Base-by-base conservation (phyloP, 1,139 yeast species). In the Kurtzmaniella quercitrusa region DNA sequence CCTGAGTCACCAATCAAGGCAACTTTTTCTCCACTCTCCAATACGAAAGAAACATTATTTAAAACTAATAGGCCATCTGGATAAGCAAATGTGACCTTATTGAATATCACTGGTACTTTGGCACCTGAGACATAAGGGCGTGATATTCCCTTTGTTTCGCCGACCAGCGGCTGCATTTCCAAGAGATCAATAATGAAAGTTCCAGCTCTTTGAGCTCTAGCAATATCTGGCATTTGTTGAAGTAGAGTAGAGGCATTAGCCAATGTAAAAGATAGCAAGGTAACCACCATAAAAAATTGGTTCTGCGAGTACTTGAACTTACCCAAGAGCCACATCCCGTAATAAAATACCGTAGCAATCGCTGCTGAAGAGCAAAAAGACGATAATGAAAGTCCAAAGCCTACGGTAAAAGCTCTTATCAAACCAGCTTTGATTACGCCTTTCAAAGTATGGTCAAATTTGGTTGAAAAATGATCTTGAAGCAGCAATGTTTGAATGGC, bases 1-100 rank as follows among this genome's bases (percentile, higher is more conserved):
- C 96, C 96, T 7, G 94, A 84, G 45, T 75, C 79, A 1, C 95
- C 96, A 11, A 82, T 77, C 3, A 88, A 60, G 1, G 85, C 91
- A 34, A 84, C 68, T 1, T 77, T 70, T 48, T 79, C 76, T 29
- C 78, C 75, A 14, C 64, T 59, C 1, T 55, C 45, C 1, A 88
- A 57, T 0, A 48, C 44, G 40, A 86, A 67, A 11, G 60, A 58
- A 2, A 81, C 50, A 17, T 68, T 56, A 1, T 62, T 59, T 34
- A 82, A 63, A 1, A 74, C 65, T 21, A 9, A 47, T 14, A 48
- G 48, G 5, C 36, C 36, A 14, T 31, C 18, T 2, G 78, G 72
- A 52, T 85, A 84, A 1, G 68, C 46, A 56, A 85, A 85, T 2
- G 53, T 50, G 1, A 81, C 72, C 44, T 75, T 53, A 2, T 66